Conservation (phyloP, 2,329 filamentous ascomycete species). For the Trichoderma sp. region DNA sequence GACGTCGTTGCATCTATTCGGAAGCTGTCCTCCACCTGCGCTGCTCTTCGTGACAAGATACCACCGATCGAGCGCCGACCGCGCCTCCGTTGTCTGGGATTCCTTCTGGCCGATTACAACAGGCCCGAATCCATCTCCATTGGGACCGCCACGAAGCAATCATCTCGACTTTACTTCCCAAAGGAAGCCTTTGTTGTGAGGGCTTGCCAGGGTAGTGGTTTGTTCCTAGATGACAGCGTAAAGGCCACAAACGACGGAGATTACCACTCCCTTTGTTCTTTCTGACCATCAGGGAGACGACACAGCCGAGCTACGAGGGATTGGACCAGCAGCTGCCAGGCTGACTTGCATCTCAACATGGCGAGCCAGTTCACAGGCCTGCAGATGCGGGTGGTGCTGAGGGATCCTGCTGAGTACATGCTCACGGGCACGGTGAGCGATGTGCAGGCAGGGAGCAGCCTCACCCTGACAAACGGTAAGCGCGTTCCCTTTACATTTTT, state of each 20-base stretch:
- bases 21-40: neutral
- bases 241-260: neutral
- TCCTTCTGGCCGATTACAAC: neutral
- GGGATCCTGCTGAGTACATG: constrained; percentile 60
- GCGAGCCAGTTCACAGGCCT: constrained; percentile 71
- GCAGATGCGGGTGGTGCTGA: constrained; percentile 71
- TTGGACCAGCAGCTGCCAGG: neutral
- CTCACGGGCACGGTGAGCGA: constrained; percentile 69
- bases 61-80: neutral
- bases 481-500: neutral
- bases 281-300: neutral
- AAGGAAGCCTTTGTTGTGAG: neutral
- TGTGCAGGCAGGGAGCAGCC: constrained; percentile 63
- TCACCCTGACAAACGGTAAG: constrained; percentile 71
- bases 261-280: neutral
- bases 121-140: neutral
- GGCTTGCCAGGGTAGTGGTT: neutral
- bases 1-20: neutral
- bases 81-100: neutral
- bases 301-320: neutral
- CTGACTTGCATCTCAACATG: constrained; percentile 29
- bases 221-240: constrained; percentile 10
- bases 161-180: neutral
- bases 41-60: neutral
- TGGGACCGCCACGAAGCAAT: neutral